A percentile compares a stretch with the other conserved stretches of the same genome.
phyloP scores from a whole-genome alignment of 345 rosid genomes.

The Citrus medica region DNA sequence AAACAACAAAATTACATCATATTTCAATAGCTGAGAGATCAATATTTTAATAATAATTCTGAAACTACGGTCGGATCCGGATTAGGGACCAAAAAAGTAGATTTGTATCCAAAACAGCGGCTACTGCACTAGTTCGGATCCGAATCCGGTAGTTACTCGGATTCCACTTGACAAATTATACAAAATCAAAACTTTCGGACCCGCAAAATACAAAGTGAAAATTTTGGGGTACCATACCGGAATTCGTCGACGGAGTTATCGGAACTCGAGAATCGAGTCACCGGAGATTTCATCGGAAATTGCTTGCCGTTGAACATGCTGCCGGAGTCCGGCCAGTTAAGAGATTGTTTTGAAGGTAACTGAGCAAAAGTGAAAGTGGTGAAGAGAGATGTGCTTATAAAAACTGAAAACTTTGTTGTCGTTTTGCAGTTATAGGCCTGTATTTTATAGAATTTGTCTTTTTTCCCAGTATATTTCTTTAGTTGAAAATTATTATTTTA shows the following conservation, averaged over 20 bases:
- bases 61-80: conserved; percentile 18
- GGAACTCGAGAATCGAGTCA: conserved; percentile 24
- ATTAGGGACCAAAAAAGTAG: not conserved
- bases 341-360: conserved; percentile 1
- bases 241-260: not conserved
- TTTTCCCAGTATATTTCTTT: not conserved
- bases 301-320: conserved; percentile 21
- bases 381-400: not conserved
- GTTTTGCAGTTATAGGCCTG: not conserved
- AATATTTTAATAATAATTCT: not conserved
- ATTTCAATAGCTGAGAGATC: not conserved
- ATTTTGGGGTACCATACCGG: conserved; percentile 19
- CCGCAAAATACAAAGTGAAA: not conserved
- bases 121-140: conserved; percentile 1
- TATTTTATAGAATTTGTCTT: not conserved
- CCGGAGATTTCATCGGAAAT: conserved; percentile 16
- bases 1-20: not conserved
- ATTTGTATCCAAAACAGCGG: not conserved
- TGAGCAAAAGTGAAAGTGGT: conserved; percentile 4
- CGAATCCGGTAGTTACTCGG: conserved; percentile 14
- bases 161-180: conserved; percentile 17
- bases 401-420: conserved; percentile 1
- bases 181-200: not conserved
- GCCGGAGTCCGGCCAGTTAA: conserved; percentile 47
- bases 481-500: too few relatives aligned